Evolutionary conservation across 176 grass and related monocot genomes (phyloP), one percentile per base, ranked within the genome.

Genomic region (Pontederia crassipes): DNA sequence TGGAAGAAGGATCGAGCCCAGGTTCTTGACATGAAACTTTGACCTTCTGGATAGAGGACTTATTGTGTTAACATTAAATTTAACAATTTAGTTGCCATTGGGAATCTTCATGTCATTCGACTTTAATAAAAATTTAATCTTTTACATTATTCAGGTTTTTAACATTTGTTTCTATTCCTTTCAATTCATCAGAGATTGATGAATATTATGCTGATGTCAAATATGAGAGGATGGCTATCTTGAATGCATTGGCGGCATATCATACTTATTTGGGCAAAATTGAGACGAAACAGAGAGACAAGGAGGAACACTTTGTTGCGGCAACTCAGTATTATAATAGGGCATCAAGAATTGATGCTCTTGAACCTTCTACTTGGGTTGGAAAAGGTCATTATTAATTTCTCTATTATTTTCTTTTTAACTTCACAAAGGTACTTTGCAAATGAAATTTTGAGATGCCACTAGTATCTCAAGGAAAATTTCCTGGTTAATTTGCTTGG

Each of bases 161-260:
- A 8, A 54, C 48, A 61, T 0, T 10, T 69, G 35, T 72, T 85
- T 52, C n/a, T 9, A 56, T 73, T 52, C 17, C 49, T 56, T 17
- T 66, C 49, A 55, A 59, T 54, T 58, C 26, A 13, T 49, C 81
- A 96, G 91, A 96, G 85, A 90, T 90, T 20, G 91, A 96, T 28
- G 91, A 90, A 28, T 96, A 96, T 62, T 96, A 96, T 82, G 80
- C 86, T 10, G 92, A 96, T 71, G 92, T 96, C 62, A 96, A 96
- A 66, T 96, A 90, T 59, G 92, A 96, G 64, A 74, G 86, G 48
- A 96, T 96, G 46, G 81, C 86, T 28, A 88, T 96, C 61, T 79
- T 96, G 69, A 96, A 82, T 80, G 81, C 92, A 45, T 87, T 96
- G 61, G 92, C 86, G 61, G 83, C 92, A 45, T 90, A 90, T 66